These are phyloP conservation scores for Abrus precatorius DNA, from an alignment of 306 rosid genomes.

Conservation along the genomic window DNA sequence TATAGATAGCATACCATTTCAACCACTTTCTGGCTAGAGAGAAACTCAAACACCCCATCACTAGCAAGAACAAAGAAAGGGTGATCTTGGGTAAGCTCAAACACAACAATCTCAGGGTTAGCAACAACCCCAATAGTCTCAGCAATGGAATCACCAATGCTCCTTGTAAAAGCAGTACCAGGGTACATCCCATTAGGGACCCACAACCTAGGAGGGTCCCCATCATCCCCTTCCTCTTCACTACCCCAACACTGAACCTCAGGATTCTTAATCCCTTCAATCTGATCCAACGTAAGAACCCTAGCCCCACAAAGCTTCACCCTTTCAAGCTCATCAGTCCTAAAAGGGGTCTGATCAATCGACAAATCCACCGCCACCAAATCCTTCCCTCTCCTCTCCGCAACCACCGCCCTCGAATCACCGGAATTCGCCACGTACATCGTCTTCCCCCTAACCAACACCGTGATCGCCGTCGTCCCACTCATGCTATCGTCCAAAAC, in stretches of 20 bases:
- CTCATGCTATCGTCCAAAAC: constrained; percentile 93
- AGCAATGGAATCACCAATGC: constrained; percentile 94
- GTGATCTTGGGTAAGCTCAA: constrained; percentile 81
- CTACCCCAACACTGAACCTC: constrained; percentile 95
- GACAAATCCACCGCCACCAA: constrained; percentile 95
- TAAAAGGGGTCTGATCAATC: constrained; percentile 89
- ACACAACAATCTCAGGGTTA: constrained; percentile 87
- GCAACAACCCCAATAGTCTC: constrained; percentile 97
- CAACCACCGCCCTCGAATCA: constrained; percentile 94
- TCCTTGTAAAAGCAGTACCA: constrained; percentile 96
- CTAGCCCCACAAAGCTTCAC: constrained; percentile 96
- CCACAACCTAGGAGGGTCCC: constrained; percentile 98
- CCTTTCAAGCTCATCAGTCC: constrained; percentile 83
- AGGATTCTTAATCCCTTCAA: constrained; percentile 95
- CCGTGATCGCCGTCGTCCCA: constrained; percentile 92
- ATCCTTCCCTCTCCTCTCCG: constrained; percentile 78
- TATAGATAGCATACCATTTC: constrained; percentile 75
- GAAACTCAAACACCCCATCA: constrained; percentile 98
- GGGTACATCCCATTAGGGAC: constrained; percentile 98
- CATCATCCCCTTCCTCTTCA: constrained; percentile 95
- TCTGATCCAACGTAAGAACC: constrained; percentile 97
- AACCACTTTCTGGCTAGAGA: constrained; percentile 93
- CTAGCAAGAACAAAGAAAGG: constrained; percentile 97
- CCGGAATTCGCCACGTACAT: constrained; percentile 90
- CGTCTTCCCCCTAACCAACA: constrained; percentile 83